Evolutionary conservation across 2,329 filamentous ascomycete species (phyloP).

Genomic region (Pleurostoma richardsiae): DNA sequence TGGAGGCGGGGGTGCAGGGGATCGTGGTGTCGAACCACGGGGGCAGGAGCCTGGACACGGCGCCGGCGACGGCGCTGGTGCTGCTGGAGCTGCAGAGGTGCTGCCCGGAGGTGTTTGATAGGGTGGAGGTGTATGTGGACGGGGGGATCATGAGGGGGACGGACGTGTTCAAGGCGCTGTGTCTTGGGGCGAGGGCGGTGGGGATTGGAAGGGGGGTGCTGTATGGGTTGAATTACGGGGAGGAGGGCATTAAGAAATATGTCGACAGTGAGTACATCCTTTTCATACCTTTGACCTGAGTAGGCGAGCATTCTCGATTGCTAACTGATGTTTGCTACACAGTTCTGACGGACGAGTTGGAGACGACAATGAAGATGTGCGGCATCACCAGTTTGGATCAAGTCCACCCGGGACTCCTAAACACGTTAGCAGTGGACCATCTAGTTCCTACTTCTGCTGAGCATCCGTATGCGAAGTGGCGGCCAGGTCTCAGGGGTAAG

Average conservation of each 20-base stretch:
- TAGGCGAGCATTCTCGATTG: too few relatives aligned
- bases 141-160: neutral
- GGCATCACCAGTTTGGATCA: conserved; percentile 57
- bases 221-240: neutral
- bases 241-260: neutral
- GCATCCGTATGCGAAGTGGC: conserved; percentile 39
- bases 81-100: neutral
- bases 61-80: conserved; percentile 27
- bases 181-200: neutral
- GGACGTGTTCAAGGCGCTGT: conserved; percentile 1
- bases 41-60: conserved; percentile 39
- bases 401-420: conserved; percentile 56
- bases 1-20: conserved; percentile 57
- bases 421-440: conserved; percentile 45
- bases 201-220: neutral
- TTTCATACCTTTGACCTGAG: too few relatives aligned
- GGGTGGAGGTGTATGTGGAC: neutral
- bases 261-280: conserved; percentile 1
- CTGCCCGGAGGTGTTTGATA: neutral
- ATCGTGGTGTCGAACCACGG: conserved; percentile 70
- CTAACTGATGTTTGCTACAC: neutral
- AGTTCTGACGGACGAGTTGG: conserved; percentile 56
- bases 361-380: conserved; percentile 62
- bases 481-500: conserved; percentile 18
- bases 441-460: conserved; percentile 34